phyloP scores from a whole-genome alignment of 345 rosid species.

The Passiflora organensis region DNA sequence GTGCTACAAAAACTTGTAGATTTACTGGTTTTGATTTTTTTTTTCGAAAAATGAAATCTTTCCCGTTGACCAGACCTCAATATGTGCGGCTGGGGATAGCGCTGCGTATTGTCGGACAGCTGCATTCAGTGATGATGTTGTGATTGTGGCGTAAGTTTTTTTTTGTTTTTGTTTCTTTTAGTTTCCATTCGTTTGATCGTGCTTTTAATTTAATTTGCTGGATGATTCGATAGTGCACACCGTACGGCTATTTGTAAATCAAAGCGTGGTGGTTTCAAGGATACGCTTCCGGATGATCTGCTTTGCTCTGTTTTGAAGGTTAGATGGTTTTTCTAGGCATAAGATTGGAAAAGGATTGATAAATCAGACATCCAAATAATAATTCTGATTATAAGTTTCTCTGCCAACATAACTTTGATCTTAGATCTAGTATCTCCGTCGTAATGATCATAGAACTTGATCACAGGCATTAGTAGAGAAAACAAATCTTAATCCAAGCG shows the following conservation, averaged over 20 bases:
- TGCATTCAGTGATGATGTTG: slow-evolving; percentile 76
- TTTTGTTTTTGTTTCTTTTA: slow-evolving; percentile 8
- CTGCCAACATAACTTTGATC: no score
- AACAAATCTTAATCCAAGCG: slow-evolving; percentile 67
- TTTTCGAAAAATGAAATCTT: no score
- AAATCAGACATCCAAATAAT: no score
- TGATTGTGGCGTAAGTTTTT: slow-evolving; percentile 73
- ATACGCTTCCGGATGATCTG: slow-evolving; percentile 77
- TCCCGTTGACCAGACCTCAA: slow-evolving; percentile 43
- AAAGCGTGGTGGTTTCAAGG: slow-evolving; percentile 92
- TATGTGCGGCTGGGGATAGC: slow-evolving; percentile 86
- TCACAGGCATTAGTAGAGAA: slow-evolving; percentile 68
- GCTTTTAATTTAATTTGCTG: not conserved
- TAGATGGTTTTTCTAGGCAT: not conserved
- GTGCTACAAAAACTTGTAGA: no score
- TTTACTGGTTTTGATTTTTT: not conserved
- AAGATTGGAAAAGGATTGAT: not conserved
- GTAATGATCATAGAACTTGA: no score
- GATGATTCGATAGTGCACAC: slow-evolving; percentile 79
- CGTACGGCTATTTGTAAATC: slow-evolving; percentile 90
- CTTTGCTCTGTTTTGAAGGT: slow-evolving; percentile 84
- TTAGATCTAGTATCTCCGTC: no score
- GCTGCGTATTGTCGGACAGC: slow-evolving; percentile 79
- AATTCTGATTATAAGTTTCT: no score
- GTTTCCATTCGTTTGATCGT: not conserved